These are phyloP conservation scores for Elaeis guineensis DNA, from an alignment of 176 grass and related monocot species.

Conservation along the genomic window DNA sequence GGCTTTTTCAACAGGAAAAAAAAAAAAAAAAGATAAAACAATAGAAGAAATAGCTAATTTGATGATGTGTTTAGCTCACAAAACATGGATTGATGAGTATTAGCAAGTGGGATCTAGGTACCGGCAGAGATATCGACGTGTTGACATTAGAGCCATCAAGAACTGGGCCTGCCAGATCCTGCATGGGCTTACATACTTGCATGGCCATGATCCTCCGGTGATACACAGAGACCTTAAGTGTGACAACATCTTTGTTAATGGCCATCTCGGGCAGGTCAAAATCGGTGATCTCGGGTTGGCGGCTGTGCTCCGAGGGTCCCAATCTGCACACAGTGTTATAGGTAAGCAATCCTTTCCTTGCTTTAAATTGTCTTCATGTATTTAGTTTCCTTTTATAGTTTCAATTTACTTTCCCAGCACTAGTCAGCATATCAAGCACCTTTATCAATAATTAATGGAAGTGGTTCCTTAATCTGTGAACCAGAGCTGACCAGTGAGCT, in stretches of 20 bases:
- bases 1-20: no score
- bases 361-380: no score
- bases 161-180: slow-evolving; percentile 70
- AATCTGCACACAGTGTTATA: slow-evolving; percentile 67
- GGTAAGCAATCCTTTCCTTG: slow-evolving; percentile 7
- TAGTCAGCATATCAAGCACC: no score
- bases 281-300: slow-evolving; percentile 89
- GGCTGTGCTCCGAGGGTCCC: slow-evolving; percentile 33
- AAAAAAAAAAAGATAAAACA: no score
- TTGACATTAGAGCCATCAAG: slow-evolving; percentile 48
- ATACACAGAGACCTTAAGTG: slow-evolving; percentile 92
- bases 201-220: slow-evolving; percentile 45
- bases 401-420: no score
- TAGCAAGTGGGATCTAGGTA: slow-evolving; percentile 26
- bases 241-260: slow-evolving; percentile 84
- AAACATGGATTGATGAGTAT: neutral
- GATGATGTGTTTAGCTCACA: neutral
- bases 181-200: slow-evolving; percentile 55
- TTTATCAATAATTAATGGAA: no score
- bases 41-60: no score
- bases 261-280: slow-evolving; percentile 80
- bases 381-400: no score
- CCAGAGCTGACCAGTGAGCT: no score
- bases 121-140: slow-evolving; percentile 44
- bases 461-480: no score